Percentiles rank a stretch among this genome's conserved stretches.
Evolutionary conservation across 2,329 filamentous ascomycete genomes (phyloP).

Genomic region (Epichloe sp.): DNA sequence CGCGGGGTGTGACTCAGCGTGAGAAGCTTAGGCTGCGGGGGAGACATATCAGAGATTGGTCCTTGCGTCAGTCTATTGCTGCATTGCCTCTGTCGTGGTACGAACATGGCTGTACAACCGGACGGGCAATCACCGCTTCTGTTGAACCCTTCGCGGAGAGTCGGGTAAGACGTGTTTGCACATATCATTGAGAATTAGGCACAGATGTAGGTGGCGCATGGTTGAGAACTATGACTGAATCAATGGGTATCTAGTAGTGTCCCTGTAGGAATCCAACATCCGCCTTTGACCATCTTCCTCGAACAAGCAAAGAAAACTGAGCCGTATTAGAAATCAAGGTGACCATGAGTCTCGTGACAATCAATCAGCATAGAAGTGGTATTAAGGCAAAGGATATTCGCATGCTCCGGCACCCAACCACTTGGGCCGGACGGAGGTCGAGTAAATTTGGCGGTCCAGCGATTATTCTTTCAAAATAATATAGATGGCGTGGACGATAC

Average conservation of each 20-base stretch:
- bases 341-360: not conserved
- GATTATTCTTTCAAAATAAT: constrained; percentile 41
- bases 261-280: constrained; percentile 7
- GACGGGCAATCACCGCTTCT: not conserved
- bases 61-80: too few relatives aligned
- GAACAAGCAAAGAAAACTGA: not conserved
- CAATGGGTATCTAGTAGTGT: constrained; percentile 4
- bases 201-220: not conserved
- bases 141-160: too few relatives aligned
- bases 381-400: not conserved
- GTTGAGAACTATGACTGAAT: not conserved
- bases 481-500: constrained; percentile 89
- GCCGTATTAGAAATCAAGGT: not conserved
- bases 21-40: too few relatives aligned
- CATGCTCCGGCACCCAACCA: not conserved
- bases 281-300: not conserved
- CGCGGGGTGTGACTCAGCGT: too few relatives aligned
- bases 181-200: too few relatives aligned
- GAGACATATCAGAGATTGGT: too few relatives aligned
- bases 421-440: too few relatives aligned
- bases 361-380: not conserved
- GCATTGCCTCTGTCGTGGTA: too few relatives aligned
- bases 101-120: not conserved
- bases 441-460: too few relatives aligned
- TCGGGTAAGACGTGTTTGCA: too few relatives aligned